phyloP scores from a whole-genome alignment of 805 yeast species.

The Saccharomycopsis fibuligera region DNA sequence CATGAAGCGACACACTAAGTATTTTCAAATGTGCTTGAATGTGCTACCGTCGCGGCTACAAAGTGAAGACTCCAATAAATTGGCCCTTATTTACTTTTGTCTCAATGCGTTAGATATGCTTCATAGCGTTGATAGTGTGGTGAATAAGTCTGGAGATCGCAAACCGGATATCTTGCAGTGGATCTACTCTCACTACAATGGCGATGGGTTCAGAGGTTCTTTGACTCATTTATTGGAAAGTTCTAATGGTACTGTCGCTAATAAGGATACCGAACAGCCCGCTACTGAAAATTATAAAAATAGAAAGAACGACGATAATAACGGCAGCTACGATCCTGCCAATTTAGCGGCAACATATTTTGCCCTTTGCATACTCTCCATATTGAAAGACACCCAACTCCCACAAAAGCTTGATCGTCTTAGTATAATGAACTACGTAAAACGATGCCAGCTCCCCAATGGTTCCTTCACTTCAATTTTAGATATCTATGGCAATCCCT shows the following conservation, averaged over 20 bases:
- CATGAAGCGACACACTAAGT: constrained; percentile 31
- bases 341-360: constrained; percentile 73
- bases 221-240: constrained; percentile 33
- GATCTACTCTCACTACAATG: constrained; percentile 44
- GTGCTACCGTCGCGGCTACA: constrained; percentile 52
- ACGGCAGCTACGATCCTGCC: constrained; percentile 46
- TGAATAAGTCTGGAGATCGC: constrained; percentile 28
- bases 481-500: constrained; percentile 31
- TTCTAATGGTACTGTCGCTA: constrained; percentile 8
- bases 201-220: constrained; percentile 55
- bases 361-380: constrained; percentile 52
- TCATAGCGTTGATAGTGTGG: constrained; percentile 28
- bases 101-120: constrained; percentile 52
- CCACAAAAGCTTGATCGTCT: constrained; percentile 31
- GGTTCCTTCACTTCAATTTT: constrained; percentile 53
- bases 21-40: constrained; percentile 44
- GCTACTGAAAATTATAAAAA: neutral
- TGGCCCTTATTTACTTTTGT: constrained; percentile 68
- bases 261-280: constrained; percentile 3
- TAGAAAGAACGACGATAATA: neutral
- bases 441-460: constrained; percentile 50
- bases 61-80: constrained; percentile 59
- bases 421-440: constrained; percentile 48
- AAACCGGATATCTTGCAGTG: constrained; percentile 31
- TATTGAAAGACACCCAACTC: constrained; percentile 41